Evolutionary conservation across 1,284 basidiomycete species (phyloP), one percentile per base, ranked within the genome.

Genomic region (Megacollybia platyphylla): DNA sequence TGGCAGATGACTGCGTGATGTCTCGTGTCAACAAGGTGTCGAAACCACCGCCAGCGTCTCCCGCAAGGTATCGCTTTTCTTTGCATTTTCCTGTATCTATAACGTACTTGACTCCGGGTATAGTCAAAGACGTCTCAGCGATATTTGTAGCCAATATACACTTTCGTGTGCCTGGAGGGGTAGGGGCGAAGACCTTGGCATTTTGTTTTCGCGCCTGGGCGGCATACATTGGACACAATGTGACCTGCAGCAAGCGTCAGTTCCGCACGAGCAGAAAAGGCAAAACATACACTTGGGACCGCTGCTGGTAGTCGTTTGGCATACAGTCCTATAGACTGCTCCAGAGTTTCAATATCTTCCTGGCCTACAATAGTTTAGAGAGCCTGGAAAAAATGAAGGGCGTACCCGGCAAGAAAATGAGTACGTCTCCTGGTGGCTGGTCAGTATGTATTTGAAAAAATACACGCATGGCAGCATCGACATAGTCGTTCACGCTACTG

Each of bases 71-170:
- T 45, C 85, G 74, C 62, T 96, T 96, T 61, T 97, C 92, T 61
- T 99, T 99, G 54, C 86, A 89, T 60, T 93, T 85, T 0, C 92
- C 92, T 0, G 87, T 84, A 60, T 99, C 94, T 39, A 99, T 84
- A 5, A 99, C 94, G 57, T 90, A 97, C 46, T 79, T 84, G 43
- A 98, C 84, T 1, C 93, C 93, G 4, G 93, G 91, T 53, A 99
- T 96, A 3, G 94, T 98, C 59, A 99, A 88, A 17, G 87, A 91
- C 0, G 96, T 98, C 61, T 98, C 94, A n/a, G 94, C 92, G 42
- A 97, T 91, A 60, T 96, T 97, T 10, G 92, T 97, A 0, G 91
- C 85, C 24, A 98, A 70, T 45, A 97, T 89, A 55, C 93, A 85
- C 58, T 96, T 92, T 39, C 94, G 79, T 1, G 76, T 79, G 41